Evolutionary conservation across 805 yeast species (phyloP), one percentile per base, ranked within the genome.

Genomic region (Yamadazyma laniorum): DNA sequence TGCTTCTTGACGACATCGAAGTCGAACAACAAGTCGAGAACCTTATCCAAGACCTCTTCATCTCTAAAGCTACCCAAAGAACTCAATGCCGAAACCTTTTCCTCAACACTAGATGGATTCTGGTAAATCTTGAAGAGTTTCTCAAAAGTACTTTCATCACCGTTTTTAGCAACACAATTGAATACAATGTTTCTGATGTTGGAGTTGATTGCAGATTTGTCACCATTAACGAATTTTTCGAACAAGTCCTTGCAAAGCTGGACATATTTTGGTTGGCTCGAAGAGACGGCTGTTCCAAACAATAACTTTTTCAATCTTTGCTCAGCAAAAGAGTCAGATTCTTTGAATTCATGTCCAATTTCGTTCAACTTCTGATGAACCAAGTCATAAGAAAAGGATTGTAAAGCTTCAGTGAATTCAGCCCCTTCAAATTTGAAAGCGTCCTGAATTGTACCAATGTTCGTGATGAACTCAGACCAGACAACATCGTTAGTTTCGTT

Each of bases 161-260:
- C 95, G 34, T 60, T 56, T 57, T 73, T 73, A 35, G 90, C 86
- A 43, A 75, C 86, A n/a, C 79, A 64, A 37, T 59, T 63, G 63
- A 84, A 87, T 14, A 87, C 79, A 12, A 82, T 54, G 4, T 73
- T 75, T 61, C 85, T 77, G 50, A 87, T 63, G 65, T 85, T 80
- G 41, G 95, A 86, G 59, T 86, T 79, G 47, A 88, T 71, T 23
- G 87, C 86, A 21, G 70, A 62, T 48, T 73, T 72, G 56, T 84
- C 85, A 45, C 93, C 93, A 9, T 67, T 63, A 34, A 72, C 64
- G 52, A 67, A 83, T 29, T 68, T 65, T 6, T 62, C 67, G 58
- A 84, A 85, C 52, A 74, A 62, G 6, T 67, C 65, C 26, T 39
- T 25, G 29, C 37, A 34, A 34, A 39, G 25, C 33, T 66, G 40